Conservation (phyloP, 192 early-diverging fungal genomes). For the Backusella westeae region DNA sequence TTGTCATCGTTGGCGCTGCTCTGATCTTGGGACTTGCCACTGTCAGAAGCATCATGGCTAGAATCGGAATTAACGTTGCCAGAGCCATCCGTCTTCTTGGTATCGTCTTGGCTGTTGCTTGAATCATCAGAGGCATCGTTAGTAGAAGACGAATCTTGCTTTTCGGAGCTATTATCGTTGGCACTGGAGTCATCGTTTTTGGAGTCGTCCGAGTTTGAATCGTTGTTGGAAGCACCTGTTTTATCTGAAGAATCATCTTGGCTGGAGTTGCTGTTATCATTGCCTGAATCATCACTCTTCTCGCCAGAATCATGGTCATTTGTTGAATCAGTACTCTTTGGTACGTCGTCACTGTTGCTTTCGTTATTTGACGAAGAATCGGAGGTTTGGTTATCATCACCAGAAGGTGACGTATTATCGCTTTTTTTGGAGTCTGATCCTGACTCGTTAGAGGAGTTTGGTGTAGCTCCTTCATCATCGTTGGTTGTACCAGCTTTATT, state of each 20-base stretch:
- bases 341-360: neutral
- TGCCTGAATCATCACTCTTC: neutral
- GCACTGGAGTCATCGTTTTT: neutral
- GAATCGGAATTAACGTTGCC: neutral
- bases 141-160: neutral
- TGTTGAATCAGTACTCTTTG: neutral
- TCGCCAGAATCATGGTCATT: neutral
- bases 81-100: neutral
- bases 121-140: neutral
- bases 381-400: neutral
- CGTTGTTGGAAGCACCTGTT: neutral
- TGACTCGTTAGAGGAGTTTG: neutral
- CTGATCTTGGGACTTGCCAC: neutral
- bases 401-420: neutral
- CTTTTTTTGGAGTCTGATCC: neutral
- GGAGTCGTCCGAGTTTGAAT: neutral
- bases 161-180: neutral
- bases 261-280: neutral
- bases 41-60: neutral
- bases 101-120: neutral
- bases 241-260: neutral
- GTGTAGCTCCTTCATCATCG: neutral
- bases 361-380: neutral
- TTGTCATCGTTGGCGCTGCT: neutral
- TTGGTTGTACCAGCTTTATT: constrained; percentile 3